These are phyloP conservation scores for Sphagnum fallax DNA, from an alignment of 228 moss, liverwort and hornwort species.

Conservation along the genomic window DNA sequence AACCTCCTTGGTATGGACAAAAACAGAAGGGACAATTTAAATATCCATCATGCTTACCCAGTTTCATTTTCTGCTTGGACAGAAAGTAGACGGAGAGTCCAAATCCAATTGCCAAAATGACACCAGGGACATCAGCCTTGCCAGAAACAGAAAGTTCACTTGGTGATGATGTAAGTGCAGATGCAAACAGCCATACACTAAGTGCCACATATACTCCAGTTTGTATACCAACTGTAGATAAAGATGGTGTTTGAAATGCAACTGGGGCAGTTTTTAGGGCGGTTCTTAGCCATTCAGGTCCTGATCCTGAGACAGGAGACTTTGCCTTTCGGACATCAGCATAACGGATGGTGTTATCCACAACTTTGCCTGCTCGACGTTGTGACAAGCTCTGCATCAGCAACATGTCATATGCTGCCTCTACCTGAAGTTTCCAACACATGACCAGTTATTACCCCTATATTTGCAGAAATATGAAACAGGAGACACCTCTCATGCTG, in stretches of 20 bases:
- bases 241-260: slow-evolving; percentile 51
- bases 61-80: slow-evolving; percentile 81
- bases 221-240: slow-evolving; percentile 66
- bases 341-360: slow-evolving; percentile 83
- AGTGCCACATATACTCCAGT: slow-evolving; percentile 74
- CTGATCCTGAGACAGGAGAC: slow-evolving; percentile 41
- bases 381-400: slow-evolving; percentile 96
- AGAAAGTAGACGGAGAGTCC: slow-evolving; percentile 79
- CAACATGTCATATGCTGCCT: slow-evolving; percentile 94
- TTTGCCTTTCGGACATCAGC: slow-evolving; percentile 90
- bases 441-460: too few relatives aligned
- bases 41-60: slow-evolving; percentile 39
- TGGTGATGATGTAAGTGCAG: slow-evolving; percentile 54
- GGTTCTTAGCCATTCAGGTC: slow-evolving; percentile 80
- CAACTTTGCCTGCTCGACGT: slow-evolving; percentile 85
- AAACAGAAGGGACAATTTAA: too few relatives aligned
- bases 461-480: too few relatives aligned
- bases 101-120: slow-evolving; percentile 84
- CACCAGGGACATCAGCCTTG: slow-evolving; percentile 85
- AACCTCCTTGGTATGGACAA: too few relatives aligned
- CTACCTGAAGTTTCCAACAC: slow-evolving; percentile 51
- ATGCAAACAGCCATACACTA: slow-evolving; percentile 68
- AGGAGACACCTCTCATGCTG: too few relatives aligned
- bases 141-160: slow-evolving; percentile 33
- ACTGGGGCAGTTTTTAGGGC: slow-evolving; percentile 71